Evolutionary conservation across 495 filamentous ascomycete genomes (phyloP).

Genomic region (Cercophora sp.): DNA sequence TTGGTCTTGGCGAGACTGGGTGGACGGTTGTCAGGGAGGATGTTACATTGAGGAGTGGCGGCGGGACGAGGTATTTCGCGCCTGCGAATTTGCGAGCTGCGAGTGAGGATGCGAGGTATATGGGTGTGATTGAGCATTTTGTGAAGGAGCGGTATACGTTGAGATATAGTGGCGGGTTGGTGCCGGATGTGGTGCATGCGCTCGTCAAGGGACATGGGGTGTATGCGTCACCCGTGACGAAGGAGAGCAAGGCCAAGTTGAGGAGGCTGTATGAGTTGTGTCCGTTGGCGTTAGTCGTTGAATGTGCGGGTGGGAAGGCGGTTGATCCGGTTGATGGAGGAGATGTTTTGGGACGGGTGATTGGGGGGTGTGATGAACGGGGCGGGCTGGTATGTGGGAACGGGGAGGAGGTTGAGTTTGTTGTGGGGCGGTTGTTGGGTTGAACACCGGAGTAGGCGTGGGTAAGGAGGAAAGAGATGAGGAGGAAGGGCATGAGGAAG

Average conservation of each 20-base stretch:
- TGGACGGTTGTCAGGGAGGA: conserved; percentile 32
- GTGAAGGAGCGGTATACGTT: conserved; percentile 44
- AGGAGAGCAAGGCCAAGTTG: conserved; percentile 44
- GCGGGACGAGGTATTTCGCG: conserved; percentile 45
- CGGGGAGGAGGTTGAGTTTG: conserved; percentile 39
- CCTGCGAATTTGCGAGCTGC: conserved; percentile 52
- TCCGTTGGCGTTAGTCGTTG: conserved; percentile 48
- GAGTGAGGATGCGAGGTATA: conserved; percentile 38
- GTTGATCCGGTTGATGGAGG: conserved; percentile 38
- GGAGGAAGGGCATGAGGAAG: no score
- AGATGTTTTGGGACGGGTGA: conserved; percentile 31
- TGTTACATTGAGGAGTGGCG: no score
- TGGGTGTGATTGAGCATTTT: conserved; percentile 37
- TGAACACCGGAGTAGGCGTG: no score
- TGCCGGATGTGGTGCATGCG: conserved; percentile 50
- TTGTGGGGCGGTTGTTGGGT: background rate
- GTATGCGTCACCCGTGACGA: conserved; percentile 47
- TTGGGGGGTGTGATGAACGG: conserved; percentile 41
- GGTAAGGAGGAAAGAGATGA: no score
- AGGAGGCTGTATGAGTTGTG: conserved; percentile 47
- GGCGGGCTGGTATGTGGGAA: conserved; percentile 49
- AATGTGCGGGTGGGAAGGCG: conserved; percentile 48
- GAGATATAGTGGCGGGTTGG: conserved; percentile 49
- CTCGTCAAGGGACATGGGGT: conserved; percentile 51
- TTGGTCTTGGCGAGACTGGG: conserved; percentile 30